Evolutionary conservation across 305 asterid genomes (phyloP).

Genomic region (Fraxinus floribunda): DNA sequence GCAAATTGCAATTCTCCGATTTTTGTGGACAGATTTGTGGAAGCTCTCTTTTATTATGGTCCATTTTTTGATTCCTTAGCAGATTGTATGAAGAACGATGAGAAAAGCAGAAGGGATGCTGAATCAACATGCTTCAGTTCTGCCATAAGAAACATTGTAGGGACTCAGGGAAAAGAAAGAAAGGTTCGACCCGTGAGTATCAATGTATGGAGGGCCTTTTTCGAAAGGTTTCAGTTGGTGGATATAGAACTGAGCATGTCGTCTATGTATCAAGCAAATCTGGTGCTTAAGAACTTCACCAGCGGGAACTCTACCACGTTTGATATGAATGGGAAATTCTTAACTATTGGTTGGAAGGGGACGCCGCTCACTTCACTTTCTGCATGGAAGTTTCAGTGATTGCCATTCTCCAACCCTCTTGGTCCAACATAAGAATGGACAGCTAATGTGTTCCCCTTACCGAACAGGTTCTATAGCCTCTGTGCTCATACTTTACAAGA

Average conservation of each 20-base stretch:
- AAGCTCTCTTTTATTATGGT: background rate
- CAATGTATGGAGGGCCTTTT: background rate
- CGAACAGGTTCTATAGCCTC: background rate
- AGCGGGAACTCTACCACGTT: background rate
- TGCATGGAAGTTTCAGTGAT: background rate
- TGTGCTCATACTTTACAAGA: background rate
- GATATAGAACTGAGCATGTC: background rate
- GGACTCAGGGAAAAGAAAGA: background rate
- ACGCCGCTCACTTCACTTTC: background rate
- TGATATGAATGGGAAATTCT: background rate
- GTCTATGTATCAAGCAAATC: background rate
- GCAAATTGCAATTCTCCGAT: background rate
- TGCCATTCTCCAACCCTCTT: background rate
- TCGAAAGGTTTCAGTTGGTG: background rate
- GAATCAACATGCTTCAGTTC: background rate
- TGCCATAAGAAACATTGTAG: slow-evolving; percentile 1
- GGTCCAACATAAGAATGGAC: background rate
- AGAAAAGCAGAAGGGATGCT: background rate
- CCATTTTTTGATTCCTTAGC: background rate
- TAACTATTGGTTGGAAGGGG: background rate
- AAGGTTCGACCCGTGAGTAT: background rate
- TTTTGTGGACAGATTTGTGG: background rate
- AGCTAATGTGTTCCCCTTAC: background rate
- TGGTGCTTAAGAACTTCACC: background rate
- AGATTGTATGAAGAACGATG: background rate